These are phyloP conservation scores for Hanseniaspora meyeri DNA, from an alignment of 805 yeast genomes.

Conservation along the genomic window DNA sequence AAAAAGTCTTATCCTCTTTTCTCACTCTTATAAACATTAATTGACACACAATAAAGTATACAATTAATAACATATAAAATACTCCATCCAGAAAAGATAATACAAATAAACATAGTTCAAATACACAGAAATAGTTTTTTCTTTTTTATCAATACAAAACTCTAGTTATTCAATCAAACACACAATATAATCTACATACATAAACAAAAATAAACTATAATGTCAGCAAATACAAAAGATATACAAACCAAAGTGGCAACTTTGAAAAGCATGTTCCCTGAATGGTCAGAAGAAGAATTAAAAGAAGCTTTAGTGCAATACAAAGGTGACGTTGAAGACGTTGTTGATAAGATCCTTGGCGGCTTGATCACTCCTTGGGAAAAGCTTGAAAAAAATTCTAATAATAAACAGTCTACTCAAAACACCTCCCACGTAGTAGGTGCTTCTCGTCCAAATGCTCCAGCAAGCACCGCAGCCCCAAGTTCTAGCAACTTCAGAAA, in stretches of 20 bases:
- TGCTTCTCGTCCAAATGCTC: conserved; percentile 1
- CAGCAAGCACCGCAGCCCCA: conserved; percentile 19
- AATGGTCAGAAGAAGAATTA: conserved; percentile 83
- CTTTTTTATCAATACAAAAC: no score
- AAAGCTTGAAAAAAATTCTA: conserved; percentile 44
- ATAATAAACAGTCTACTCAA: conserved; percentile 26
- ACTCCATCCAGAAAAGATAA: no score
- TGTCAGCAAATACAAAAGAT: conserved; percentile 22
- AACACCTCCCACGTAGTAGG: conserved; percentile 14
- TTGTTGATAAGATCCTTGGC: conserved; percentile 77
- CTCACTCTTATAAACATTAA: no score
- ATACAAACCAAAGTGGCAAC: conserved; percentile 36
- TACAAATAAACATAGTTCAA: no score
- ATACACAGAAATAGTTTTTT: no score
- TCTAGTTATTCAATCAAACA: neutral
- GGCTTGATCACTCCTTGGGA: conserved; percentile 92
- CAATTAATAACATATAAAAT: no score
- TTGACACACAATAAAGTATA: no score
- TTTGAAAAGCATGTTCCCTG: conserved; percentile 80
- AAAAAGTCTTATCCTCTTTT: no score
- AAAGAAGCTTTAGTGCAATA: conserved; percentile 62
- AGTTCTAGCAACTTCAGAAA: conserved; percentile 17
- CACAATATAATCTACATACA: neutral
- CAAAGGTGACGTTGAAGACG: conserved; percentile 54
- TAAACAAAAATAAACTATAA: neutral